phyloP scores from a whole-genome alignment of 2,329 filamentous ascomycete species.

The Chaetomium strumarium region DNA sequence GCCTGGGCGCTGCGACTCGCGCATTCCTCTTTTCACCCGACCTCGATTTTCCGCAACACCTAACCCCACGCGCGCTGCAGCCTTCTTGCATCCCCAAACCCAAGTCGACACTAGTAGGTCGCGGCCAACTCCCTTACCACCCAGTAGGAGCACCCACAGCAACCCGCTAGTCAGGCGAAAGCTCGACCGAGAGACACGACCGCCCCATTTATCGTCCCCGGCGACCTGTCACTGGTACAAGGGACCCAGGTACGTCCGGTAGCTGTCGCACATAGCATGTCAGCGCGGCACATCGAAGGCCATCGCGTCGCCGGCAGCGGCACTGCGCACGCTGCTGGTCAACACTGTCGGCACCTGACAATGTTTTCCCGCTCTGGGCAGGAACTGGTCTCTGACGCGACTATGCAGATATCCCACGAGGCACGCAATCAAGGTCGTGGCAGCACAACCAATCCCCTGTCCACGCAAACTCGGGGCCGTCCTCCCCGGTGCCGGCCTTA shows the following conservation, averaged over 20 bases:
- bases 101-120: conserved; percentile 19
- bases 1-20: conserved; percentile 20
- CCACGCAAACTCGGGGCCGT: conserved; percentile 19
- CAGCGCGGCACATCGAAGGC: conserved; percentile 9
- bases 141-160: conserved; percentile 9
- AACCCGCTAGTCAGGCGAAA: background rate
- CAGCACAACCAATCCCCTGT: conserved; percentile 26
- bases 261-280: conserved; percentile 14
- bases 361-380: conserved; percentile 13
- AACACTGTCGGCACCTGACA: conserved; percentile 4
- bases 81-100: conserved; percentile 25
- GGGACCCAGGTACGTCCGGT: conserved; percentile 16
- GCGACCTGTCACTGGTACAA: conserved; percentile 11
- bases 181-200: conserved; percentile 3
- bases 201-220: conserved; percentile 8
- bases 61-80: conserved; percentile 25
- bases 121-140: conserved; percentile 27
- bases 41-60: conserved; percentile 23
- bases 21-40: conserved; percentile 25
- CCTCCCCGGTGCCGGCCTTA: conserved; percentile 22
- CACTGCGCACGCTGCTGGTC: conserved; percentile 7
- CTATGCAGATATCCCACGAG: conserved; percentile 32
- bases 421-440: conserved; percentile 23
- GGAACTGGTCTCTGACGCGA: conserved; percentile 33
- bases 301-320: conserved; percentile 16